Percentiles rank a stretch among this genome's conserved stretches.
Conservation (phyloP, 805 yeast species). For the Candida ulmi region DNA sequence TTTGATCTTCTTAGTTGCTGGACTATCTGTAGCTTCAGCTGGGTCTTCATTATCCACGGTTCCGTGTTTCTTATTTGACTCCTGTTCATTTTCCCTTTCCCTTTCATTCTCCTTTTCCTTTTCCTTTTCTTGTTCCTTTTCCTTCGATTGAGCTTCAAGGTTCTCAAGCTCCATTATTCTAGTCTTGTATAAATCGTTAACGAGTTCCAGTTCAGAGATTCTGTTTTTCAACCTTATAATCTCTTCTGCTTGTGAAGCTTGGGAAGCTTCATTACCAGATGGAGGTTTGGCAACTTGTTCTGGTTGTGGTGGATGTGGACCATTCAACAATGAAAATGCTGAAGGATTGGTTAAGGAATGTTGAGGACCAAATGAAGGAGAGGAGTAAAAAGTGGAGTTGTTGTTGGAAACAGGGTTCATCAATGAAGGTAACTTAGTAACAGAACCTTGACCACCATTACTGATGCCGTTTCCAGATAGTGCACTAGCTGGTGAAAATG, state of each 20-base stretch:
- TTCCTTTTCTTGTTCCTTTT: conserved; percentile 8
- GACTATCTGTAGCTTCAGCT: conserved; percentile 1
- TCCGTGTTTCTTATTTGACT: too few species aligned
- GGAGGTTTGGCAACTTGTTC: not conserved
- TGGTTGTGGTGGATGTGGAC: too few species aligned
- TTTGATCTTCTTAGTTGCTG: conserved; percentile 12
- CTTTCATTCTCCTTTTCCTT: too few species aligned
- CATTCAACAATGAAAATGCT: conserved; percentile 17
- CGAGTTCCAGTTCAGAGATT: conserved; percentile 83
- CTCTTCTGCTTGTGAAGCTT: conserved; percentile 22
- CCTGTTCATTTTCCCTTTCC: too few species aligned
- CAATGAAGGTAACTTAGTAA: conserved; percentile 16
- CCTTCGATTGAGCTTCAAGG: conserved; percentile 10
- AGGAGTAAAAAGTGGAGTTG: conserved; percentile 23
- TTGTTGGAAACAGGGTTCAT: conserved; percentile 7
- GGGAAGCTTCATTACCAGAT: conserved; percentile 3
- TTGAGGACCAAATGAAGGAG: conserved; percentile 45
- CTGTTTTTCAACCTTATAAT: conserved; percentile 56
- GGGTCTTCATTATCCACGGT: conserved; percentile 5
- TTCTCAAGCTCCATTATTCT: conserved; percentile 75
- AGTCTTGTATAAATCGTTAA: conserved; percentile 80
- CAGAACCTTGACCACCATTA: not conserved
- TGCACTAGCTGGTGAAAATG: conserved; percentile 22
- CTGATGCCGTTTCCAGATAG: conserved; percentile 2
- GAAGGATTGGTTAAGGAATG: conserved; percentile 24